These are phyloP conservation scores for Cladosporium sphaerospermum DNA, from an alignment of 2,329 filamentous ascomycete genomes.

Conservation along the genomic window DNA sequence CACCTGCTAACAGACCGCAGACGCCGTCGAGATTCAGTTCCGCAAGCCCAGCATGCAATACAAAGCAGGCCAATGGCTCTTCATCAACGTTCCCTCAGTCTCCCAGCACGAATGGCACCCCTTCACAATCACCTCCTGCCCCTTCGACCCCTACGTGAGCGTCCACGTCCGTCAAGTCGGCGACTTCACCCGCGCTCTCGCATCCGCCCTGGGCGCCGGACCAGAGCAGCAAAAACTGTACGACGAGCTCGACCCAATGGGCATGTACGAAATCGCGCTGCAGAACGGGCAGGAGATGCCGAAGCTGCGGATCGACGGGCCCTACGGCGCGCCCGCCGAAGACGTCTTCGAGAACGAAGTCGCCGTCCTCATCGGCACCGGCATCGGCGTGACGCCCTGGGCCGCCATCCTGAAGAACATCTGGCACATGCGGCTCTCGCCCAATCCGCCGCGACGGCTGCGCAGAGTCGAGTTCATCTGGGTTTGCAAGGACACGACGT, in stretches of 20 bases:
- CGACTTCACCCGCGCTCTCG: conserved; percentile 91
- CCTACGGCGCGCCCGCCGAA: conserved; percentile 93
- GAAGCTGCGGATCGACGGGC: conserved; percentile 79
- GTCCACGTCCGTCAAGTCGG: conserved; percentile 94
- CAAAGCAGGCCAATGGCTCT: conserved; percentile 97
- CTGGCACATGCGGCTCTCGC: conserved; percentile 87
- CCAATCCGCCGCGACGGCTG: conserved; percentile 82
- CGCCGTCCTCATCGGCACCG: conserved; percentile 76
- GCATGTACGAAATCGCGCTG: conserved; percentile 96
- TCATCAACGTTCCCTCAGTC: conserved; percentile 85
- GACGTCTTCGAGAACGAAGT: conserved; percentile 95
- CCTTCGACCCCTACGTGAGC: conserved; percentile 89
- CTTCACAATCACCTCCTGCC: conserved; percentile 97
- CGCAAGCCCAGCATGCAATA: conserved; percentile 94
- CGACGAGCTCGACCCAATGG: conserved; percentile 82
- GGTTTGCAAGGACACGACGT: conserved; percentile 92
- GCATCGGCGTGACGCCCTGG: conserved; percentile 84
- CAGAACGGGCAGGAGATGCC: conserved; percentile 94
- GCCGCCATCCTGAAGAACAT: conserved; percentile 91
- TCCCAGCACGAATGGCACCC: conserved; percentile 94
- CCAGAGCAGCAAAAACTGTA: conserved; percentile 81
- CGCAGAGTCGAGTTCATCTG: conserved; percentile 98
- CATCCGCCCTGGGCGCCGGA: conserved; percentile 89
- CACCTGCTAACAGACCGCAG: conserved; percentile 36
- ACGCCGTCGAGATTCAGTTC: conserved; percentile 96